These are phyloP conservation scores for Colletotrichum caudatum DNA, from an alignment of 2,329 filamentous ascomycete species.

Conservation along the genomic window DNA sequence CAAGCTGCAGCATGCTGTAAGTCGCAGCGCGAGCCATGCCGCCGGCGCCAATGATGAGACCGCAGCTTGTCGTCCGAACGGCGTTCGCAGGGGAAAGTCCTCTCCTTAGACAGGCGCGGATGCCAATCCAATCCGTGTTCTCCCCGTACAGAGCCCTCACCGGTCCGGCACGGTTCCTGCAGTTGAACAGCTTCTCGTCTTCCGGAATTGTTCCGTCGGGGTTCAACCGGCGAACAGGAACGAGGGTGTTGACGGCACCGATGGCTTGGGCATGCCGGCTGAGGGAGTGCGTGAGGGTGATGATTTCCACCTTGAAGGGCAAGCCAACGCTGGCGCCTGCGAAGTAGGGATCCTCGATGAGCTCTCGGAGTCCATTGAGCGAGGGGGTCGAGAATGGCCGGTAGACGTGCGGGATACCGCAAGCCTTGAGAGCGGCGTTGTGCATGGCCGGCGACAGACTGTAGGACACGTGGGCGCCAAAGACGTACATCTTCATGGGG, in stretches of 20 bases:
- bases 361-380: constrained; percentile 71
- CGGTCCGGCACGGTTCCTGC: constrained; percentile 72
- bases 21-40: constrained; percentile 84
- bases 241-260: constrained; percentile 80
- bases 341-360: constrained; percentile 75
- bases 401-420: constrained; percentile 77
- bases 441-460: constrained; percentile 85
- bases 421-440: constrained; percentile 74
- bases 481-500: constrained; percentile 78
- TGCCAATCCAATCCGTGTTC: constrained; percentile 86
- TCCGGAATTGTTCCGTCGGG: constrained; percentile 68
- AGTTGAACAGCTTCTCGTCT: constrained; percentile 64
- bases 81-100: constrained; percentile 80
- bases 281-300: constrained; percentile 75
- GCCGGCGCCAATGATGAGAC: constrained; percentile 73
- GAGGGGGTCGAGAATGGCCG: constrained; percentile 72
- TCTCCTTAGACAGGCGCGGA: constrained; percentile 77
- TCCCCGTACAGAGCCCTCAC: constrained; percentile 80
- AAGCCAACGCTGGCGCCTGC: constrained; percentile 79
- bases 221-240: constrained; percentile 74
- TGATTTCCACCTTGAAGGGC: constrained; percentile 81
- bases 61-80: constrained; percentile 66
- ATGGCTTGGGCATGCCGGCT: constrained; percentile 81
- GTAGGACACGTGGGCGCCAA: constrained; percentile 79
- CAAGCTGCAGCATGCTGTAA: constrained; percentile 82